phyloP scores from a whole-genome alignment of 202 grass and related monocot genomes.

The Setaria viridis region DNA sequence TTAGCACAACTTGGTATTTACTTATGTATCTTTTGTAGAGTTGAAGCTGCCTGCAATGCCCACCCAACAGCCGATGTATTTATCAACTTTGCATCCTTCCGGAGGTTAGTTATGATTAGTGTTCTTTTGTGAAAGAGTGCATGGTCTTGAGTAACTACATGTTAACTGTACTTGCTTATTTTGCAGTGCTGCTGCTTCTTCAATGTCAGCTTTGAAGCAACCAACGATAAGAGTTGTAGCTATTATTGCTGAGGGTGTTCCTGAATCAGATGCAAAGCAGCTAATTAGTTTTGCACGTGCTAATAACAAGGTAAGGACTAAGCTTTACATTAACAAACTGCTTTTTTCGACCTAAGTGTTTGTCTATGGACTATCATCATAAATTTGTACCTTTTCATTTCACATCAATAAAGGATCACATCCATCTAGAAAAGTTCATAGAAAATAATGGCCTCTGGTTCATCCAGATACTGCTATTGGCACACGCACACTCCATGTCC shows the following conservation, averaged over 20 bases:
- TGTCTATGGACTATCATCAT: background rate
- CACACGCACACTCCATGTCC: slow-evolving; percentile 10
- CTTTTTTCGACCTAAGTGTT: slow-evolving; percentile 9
- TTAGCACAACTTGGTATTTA: slow-evolving; percentile 13
- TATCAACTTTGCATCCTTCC: slow-evolving; percentile 97
- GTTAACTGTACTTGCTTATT: slow-evolving; percentile 44
- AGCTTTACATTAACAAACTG: slow-evolving; percentile 4
- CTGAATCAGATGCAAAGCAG: slow-evolving; percentile 92
- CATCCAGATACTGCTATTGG: slow-evolving; percentile 33
- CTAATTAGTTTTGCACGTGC: slow-evolving; percentile 86
- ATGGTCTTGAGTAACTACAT: slow-evolving; percentile 20
- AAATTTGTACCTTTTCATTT: background rate
- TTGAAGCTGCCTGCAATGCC: slow-evolving; percentile 88
- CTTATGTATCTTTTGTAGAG: slow-evolving; percentile 58
- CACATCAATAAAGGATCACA: background rate
- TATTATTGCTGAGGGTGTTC: slow-evolving; percentile 98
- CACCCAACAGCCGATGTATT: slow-evolving; percentile 98
- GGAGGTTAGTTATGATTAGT: slow-evolving; percentile 69
- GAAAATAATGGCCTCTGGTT: slow-evolving; percentile 28
- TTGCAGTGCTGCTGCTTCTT: slow-evolving; percentile 90
- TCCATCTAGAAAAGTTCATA: slow-evolving; percentile 24
- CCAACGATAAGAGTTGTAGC: slow-evolving; percentile 92
- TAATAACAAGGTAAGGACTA: slow-evolving; percentile 83
- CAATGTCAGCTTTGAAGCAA: slow-evolving; percentile 94
- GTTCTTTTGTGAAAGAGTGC: slow-evolving; percentile 2